Percentiles rank a stretch among this genome's conserved stretches.
Evolutionary conservation across 2,329 filamentous ascomycete genomes (phyloP).

Genomic region (Neofusicoccum sp.): DNA sequence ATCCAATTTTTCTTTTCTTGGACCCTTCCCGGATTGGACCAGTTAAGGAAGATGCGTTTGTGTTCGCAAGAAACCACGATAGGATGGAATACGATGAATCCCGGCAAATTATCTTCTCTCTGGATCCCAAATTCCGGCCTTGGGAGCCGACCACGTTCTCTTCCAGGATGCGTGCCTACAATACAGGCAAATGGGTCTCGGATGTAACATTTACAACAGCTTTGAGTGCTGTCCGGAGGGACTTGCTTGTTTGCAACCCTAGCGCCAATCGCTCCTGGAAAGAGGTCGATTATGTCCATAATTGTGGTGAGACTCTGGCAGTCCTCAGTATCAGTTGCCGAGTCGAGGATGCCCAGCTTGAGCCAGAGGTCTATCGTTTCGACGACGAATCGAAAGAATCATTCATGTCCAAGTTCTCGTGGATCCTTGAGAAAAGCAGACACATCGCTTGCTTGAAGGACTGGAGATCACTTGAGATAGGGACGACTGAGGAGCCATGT

Average conservation of each 20-base stretch:
- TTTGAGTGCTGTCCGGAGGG: too few relatives aligned
- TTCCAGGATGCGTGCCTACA: too few relatives aligned
- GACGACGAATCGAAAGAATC: neutral
- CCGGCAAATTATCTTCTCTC: slow-evolving; percentile 46
- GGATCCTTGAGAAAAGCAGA: slow-evolving; percentile 25
- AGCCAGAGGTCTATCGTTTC: neutral
- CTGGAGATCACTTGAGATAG: slow-evolving; percentile 23
- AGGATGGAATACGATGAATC: slow-evolving; percentile 47
- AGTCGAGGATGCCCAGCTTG: neutral
- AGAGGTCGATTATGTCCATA: neutral
- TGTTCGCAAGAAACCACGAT: slow-evolving; percentile 54
- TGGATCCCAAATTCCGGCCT: slow-evolving; percentile 39
- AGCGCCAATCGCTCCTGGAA: too few relatives aligned
- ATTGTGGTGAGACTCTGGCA: slow-evolving; percentile 25
- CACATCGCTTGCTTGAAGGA: slow-evolving; percentile 22
- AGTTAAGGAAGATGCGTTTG: slow-evolving; percentile 51
- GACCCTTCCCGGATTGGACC: slow-evolving; percentile 53
- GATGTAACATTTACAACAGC: too few relatives aligned
- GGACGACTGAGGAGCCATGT: slow-evolving; percentile 18
- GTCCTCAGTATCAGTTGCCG: slow-evolving; percentile 26
- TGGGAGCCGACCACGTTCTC: slow-evolving; percentile 22
- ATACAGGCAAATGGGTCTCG: too few relatives aligned
- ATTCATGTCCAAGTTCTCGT: slow-evolving; percentile 24
- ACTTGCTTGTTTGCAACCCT: too few relatives aligned
- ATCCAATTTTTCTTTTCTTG: slow-evolving; percentile 56